Evolutionary conservation across 108 stramenopile genomes (phyloP), one percentile per base, ranked within the genome.

Genomic region (Nitzschia putrida): DNA sequence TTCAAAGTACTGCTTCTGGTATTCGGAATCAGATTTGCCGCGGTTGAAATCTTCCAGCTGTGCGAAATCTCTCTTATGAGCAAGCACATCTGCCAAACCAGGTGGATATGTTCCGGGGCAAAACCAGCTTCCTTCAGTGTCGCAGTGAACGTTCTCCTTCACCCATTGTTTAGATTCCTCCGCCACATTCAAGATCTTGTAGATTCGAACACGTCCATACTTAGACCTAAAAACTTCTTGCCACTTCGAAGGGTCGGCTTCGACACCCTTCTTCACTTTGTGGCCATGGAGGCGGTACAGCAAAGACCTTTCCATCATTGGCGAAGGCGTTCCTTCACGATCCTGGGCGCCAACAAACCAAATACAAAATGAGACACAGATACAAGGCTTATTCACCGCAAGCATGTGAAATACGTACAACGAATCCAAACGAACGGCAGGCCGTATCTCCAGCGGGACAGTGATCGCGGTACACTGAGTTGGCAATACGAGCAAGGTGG

Each of bases 151-250:
- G 76, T 96, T 95, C 53, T 94, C 73, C 43, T 77, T 81, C 3
- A 89, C 90, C 94, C 94, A 96, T 21, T 63, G 73, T 78, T 90
- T 93, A 60, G 87, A 89, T 77, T 92, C 77, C 67, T 85, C 64
- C 21, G 82, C 79, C 7, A 96, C 92, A 39, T 83, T 82, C 53
- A 91, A 51, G 54, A 98, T 91, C 84, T 94, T 95, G 78, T 68
- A 99, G 70, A 99, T 97, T 51, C 98, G 94, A n/a, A 98, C 98
- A 63, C 96, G 95, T 59, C 97, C 96, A 84, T 96, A 96, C 68
- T 97, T 96, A 66, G 88, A 95, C 54, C 92, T 81, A 87, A 85
- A 97, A 0, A 95, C 97, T 79, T 94, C 92, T 71, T 87, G 56
- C 71, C 96, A 93, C 57, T 80, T 83, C 14, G 74, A 68, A 16